phyloP scores from a whole-genome alignment of 805 yeast genomes.

The Yamadazyma ubonensis region DNA sequence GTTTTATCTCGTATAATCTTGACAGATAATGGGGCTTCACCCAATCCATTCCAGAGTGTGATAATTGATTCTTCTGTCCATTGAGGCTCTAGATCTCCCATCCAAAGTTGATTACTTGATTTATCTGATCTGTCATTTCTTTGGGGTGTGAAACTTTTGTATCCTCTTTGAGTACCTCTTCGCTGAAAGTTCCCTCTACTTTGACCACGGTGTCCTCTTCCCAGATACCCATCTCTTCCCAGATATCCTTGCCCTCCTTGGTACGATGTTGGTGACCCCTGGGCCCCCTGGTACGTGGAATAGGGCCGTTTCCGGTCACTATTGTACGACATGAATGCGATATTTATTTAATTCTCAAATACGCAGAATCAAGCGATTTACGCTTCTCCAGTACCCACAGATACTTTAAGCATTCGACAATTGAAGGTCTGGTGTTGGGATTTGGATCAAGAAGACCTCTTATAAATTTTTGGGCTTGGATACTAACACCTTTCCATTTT shows the following conservation, averaged over 20 bases:
- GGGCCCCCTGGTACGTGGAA: background rate
- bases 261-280: background rate
- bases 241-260: too few relatives aligned
- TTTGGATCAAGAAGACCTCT: background rate
- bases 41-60: slow-evolving; percentile 67
- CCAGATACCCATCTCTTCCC: background rate
- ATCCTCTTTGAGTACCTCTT: background rate
- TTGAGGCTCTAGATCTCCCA: slow-evolving; percentile 87
- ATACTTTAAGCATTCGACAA: slow-evolving; percentile 42
- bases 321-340: slow-evolving; percentile 6
- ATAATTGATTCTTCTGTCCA: slow-evolving; percentile 74
- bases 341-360: background rate
- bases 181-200: slow-evolving; percentile 7
- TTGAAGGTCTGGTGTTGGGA: slow-evolving; percentile 34
- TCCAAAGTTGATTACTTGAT: slow-evolving; percentile 55
- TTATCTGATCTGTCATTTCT: slow-evolving; percentile 2
- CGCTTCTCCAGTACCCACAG: slow-evolving; percentile 41
- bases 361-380: background rate
- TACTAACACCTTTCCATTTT: slow-evolving; percentile 45
- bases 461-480: slow-evolving; percentile 37
- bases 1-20: slow-evolving; percentile 71
- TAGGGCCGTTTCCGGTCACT: slow-evolving; percentile 3
- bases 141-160: background rate
- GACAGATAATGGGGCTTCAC: slow-evolving; percentile 58
- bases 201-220: background rate